Evolutionary conservation across 495 filamentous ascomycete species (phyloP).

Genomic region (Cairneyella variabilis): DNA sequence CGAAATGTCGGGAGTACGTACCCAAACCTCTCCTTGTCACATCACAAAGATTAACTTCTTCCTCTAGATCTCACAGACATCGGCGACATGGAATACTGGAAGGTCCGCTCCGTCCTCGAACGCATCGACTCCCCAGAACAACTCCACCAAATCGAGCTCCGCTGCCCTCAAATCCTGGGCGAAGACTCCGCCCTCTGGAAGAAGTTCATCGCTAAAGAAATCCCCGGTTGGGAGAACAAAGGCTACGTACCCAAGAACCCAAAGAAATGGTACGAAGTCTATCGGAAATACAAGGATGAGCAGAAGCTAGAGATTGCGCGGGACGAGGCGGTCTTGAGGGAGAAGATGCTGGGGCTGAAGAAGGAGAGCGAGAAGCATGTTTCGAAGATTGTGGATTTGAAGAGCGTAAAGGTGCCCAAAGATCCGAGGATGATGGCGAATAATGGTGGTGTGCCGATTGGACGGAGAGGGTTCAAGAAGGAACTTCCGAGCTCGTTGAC

Average conservation of each 20-base stretch:
- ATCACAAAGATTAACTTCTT: slow-evolving; percentile 15
- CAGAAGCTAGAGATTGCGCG: slow-evolving; percentile 39
- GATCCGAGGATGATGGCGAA: slow-evolving; percentile 30
- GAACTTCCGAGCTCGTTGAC: slow-evolving; percentile 11
- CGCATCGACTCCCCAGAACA: slow-evolving; percentile 64
- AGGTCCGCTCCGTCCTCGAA: slow-evolving; percentile 55
- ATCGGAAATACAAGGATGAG: slow-evolving; percentile 42
- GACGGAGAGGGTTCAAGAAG: slow-evolving; percentile 13
- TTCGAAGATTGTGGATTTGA: slow-evolving; percentile 37
- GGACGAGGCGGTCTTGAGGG: slow-evolving; percentile 37
- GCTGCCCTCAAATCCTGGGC: slow-evolving; percentile 60
- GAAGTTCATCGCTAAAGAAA: slow-evolving; percentile 63
- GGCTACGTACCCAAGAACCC: slow-evolving; percentile 52
- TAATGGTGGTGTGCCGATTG: slow-evolving; percentile 25
- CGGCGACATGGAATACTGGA: slow-evolving; percentile 58
- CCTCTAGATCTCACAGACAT: slow-evolving; percentile 20
- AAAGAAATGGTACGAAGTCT: slow-evolving; percentile 61
- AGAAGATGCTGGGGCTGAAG: slow-evolving; percentile 46
- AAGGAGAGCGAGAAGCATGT: slow-evolving; percentile 44
- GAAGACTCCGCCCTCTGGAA: slow-evolving; percentile 63
- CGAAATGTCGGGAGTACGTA: background rate
- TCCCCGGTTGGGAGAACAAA: slow-evolving; percentile 53
- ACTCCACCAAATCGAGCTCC: slow-evolving; percentile 56
- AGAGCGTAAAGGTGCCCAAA: slow-evolving; percentile 20
- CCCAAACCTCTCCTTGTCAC: slow-evolving; percentile 21